These are phyloP conservation scores for Pleomassaria siparia DNA, from an alignment of 2,329 filamentous ascomycete genomes.

Conservation along the genomic window DNA sequence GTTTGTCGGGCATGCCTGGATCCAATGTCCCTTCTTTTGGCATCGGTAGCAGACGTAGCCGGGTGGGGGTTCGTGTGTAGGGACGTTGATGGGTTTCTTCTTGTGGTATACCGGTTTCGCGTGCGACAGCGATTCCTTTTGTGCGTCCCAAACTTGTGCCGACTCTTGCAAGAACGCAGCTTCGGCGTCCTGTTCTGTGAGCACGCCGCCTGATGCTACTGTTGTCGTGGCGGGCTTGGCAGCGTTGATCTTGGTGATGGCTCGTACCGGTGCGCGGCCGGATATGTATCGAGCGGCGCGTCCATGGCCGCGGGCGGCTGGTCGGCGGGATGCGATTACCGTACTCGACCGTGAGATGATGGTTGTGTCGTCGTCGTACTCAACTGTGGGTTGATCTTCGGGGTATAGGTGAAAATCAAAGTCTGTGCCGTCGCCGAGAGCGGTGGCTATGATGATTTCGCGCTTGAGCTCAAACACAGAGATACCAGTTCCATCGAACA, in stretches of 20 bases:
- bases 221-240: conserved; percentile 49
- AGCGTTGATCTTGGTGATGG: conserved; percentile 72
- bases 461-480: conserved; percentile 98
- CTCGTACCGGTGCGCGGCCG: conserved; percentile 88
- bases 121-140: conserved; percentile 89
- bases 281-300: conserved; percentile 93
- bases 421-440: conserved; percentile 91
- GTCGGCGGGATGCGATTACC: conserved; percentile 83
- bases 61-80: conserved; percentile 88
- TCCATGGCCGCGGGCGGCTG: conserved; percentile 83
- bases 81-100: conserved; percentile 72
- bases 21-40: conserved; percentile 98
- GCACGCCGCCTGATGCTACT: conserved; percentile 54
- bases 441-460: conserved; percentile 94
- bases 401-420: conserved; percentile 95
- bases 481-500: conserved; percentile 96
- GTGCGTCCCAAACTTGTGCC: conserved; percentile 87
- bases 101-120: conserved; percentile 49
- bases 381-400: conserved; percentile 81
- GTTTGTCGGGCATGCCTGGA: conserved; percentile 97
- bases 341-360: conserved; percentile 94
- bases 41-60: conserved; percentile 97
- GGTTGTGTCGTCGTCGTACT: conserved; percentile 97
- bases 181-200: conserved; percentile 93
- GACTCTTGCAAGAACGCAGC: conserved; percentile 89